phyloP scores from a whole-genome alignment of 163 green algal species.

The Chlorella variabilis region DNA sequence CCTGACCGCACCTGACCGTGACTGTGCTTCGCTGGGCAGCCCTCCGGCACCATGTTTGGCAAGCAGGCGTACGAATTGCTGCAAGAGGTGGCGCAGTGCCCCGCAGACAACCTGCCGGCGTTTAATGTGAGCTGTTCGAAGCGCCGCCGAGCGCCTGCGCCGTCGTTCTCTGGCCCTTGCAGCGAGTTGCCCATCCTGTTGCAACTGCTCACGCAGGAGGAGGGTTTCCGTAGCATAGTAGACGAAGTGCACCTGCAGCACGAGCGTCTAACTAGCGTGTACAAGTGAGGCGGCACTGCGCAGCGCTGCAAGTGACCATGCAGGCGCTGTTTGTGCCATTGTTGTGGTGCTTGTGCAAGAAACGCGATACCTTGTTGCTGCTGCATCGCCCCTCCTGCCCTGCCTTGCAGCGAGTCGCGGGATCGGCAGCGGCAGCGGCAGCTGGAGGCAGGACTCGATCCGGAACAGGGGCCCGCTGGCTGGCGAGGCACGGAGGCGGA shows the following conservation, averaged over 20 bases:
- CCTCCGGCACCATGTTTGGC: slow-evolving; percentile 48
- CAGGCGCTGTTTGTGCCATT: too few relatives aligned
- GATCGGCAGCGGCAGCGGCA: slow-evolving; percentile 24
- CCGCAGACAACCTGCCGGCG: slow-evolving; percentile 48
- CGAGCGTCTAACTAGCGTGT: slow-evolving; percentile 47
- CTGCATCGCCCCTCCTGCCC: too few relatives aligned
- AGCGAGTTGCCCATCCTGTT: too few relatives aligned
- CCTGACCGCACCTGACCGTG: neutral
- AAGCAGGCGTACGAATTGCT: slow-evolving; percentile 51
- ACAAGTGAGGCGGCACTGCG: slow-evolving; percentile 50
- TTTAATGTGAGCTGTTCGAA: slow-evolving; percentile 59
- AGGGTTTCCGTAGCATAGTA: slow-evolving; percentile 48
- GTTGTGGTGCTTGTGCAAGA: too few relatives aligned
- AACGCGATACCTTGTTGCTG: neutral
- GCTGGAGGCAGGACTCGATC: slow-evolving; percentile 1
- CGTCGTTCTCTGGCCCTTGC: too few relatives aligned
- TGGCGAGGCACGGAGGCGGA: slow-evolving; percentile 52
- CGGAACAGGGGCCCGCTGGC: slow-evolving; percentile 28
- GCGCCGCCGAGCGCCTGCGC: too few relatives aligned
- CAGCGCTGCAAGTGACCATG: too few relatives aligned
- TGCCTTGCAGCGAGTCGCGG: slow-evolving; percentile 41
- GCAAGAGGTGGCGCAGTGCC: slow-evolving; percentile 48
- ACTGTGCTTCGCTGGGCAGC: too few relatives aligned
- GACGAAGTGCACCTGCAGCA: slow-evolving; percentile 60
- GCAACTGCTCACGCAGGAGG: slow-evolving; percentile 59